A percentile compares a stretch with the other conserved stretches of the same genome.
phyloP scores from a whole-genome alignment of 2,329 filamentous ascomycete genomes.

The Cercospora nicotianae region DNA sequence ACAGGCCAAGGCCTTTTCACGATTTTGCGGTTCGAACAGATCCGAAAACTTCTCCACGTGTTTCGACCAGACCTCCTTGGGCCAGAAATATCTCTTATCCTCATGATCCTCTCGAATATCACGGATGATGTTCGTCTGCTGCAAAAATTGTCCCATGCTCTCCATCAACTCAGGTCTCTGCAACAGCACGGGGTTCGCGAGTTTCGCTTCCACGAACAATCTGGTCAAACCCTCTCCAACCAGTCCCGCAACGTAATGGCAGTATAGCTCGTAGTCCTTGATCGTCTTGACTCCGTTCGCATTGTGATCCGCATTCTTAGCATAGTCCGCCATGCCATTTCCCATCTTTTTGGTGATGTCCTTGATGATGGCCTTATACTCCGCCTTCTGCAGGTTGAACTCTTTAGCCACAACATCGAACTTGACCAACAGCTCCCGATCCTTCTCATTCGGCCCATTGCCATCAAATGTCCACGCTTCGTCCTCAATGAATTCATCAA shows the following conservation, averaged over 20 bases:
- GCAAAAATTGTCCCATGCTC: conserved; percentile 95
- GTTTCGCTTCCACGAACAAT: conserved; percentile 81
- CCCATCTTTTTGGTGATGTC: conserved; percentile 95
- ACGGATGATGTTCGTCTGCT: conserved; percentile 98
- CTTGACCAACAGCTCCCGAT: conserved; percentile 85
- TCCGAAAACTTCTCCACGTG: conserved; percentile 88
- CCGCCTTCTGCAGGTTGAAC: conserved; percentile 82
- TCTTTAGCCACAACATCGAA: conserved; percentile 85
- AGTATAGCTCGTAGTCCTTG: conserved; percentile 92
- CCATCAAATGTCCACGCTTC: conserved; percentile 90
- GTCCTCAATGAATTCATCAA: conserved; percentile 73
- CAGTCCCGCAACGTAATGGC: conserved; percentile 97
- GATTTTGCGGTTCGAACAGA: conserved; percentile 78
- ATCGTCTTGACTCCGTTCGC: conserved; percentile 77
- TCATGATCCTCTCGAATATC: conserved; percentile 88
- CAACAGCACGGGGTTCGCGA: conserved; percentile 82
- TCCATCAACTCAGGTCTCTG: conserved; percentile 79
- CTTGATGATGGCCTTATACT: conserved; percentile 82
- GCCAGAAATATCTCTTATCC: conserved; percentile 90
- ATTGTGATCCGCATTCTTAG: conserved; percentile 71
- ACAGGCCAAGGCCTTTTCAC: conserved; percentile 76
- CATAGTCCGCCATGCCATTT: conserved; percentile 98
- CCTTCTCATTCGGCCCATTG: conserved; percentile 89
- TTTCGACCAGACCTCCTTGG: conserved; percentile 95
- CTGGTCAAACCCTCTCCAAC: conserved; percentile 91